Conservation (phyloP, 257 asterid species). For the Jasminum sambac region DNA sequence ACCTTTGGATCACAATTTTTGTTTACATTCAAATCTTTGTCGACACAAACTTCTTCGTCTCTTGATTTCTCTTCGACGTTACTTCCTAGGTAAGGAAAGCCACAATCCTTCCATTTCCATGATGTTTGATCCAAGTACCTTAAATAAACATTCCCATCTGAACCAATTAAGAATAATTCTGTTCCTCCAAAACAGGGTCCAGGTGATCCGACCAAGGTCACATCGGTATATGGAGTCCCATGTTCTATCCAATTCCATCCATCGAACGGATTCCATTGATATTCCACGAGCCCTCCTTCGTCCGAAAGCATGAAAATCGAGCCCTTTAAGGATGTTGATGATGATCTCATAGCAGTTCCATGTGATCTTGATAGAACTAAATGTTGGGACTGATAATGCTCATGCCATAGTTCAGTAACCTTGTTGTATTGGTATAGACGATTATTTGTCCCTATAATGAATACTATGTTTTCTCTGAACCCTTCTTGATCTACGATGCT, state of each 20-base stretch:
- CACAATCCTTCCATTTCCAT: constrained; percentile 80
- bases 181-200: constrained; percentile 76
- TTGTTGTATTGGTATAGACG: constrained; percentile 83
- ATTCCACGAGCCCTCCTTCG: constrained; percentile 73
- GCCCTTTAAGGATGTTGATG: constrained; percentile 47
- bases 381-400: constrained; percentile 82
- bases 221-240: constrained; percentile 61
- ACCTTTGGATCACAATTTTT: constrained; percentile 70
- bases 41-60: constrained; percentile 29
- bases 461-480: constrained; percentile 70
- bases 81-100: constrained; percentile 43
- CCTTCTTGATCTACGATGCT: constrained; percentile 77
- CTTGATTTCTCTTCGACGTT: constrained; percentile 8
- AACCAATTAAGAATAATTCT: constrained; percentile 63
- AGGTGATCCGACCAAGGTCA: constrained; percentile 68
- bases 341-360: constrained; percentile 66
- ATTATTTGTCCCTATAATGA: constrained; percentile 61
- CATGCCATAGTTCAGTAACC: constrained; percentile 73
- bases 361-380: constrained; percentile 60
- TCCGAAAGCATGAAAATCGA: constrained; percentile 79
- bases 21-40: constrained; percentile 32
- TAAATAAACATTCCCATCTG: constrained; percentile 70
- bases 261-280: constrained; percentile 55
- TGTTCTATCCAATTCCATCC: constrained; percentile 96
- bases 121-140: constrained; percentile 56